A percentile compares a stretch with the other conserved stretches of the same genome.
phyloP scores from a whole-genome alignment of 2,329 filamentous ascomycete genomes.

The Claviceps quebecensis region DNA sequence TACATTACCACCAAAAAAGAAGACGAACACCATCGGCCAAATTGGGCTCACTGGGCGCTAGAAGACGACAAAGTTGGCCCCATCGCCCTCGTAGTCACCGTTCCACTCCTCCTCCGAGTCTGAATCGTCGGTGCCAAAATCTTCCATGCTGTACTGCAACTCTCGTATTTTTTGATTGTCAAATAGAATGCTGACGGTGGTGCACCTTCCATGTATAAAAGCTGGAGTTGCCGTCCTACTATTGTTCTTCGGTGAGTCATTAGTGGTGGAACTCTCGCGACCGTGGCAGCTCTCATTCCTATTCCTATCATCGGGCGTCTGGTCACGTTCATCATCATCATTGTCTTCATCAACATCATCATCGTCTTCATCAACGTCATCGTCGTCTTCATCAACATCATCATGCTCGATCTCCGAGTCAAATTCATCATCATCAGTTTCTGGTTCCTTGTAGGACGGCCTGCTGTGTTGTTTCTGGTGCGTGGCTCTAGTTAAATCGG shows the following conservation, averaged over 20 bases:
- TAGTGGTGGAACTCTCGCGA: background rate
- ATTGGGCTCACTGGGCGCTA: constrained; percentile 6
- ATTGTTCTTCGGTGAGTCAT: background rate
- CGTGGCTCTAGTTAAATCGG: constrained; percentile 7
- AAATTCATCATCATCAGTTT: constrained; percentile 31
- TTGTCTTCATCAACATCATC: background rate
- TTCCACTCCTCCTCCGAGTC: constrained; percentile 45
- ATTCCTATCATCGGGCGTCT: background rate
- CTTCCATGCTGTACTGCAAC: constrained; percentile 52
- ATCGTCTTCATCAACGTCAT: background rate
- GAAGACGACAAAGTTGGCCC: constrained; percentile 22
- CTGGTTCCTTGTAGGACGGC: constrained; percentile 29
- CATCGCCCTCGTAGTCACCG: constrained; percentile 39
- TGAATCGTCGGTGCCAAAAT: constrained; percentile 50
- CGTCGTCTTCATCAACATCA: background rate
- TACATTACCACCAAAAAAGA: background rate
- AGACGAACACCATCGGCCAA: constrained; percentile 2
- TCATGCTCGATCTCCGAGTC: constrained; percentile 12
- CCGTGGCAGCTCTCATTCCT: constrained; percentile 6
- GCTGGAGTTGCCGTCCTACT: background rate
- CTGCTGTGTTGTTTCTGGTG: constrained; percentile 9
- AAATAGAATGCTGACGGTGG: constrained; percentile 55
- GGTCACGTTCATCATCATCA: background rate
- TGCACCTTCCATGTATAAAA: constrained; percentile 54
- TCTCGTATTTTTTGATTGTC: constrained; percentile 65